These are phyloP conservation scores for Auriculariales sp. DNA, from an alignment of 768 basidiomycete species.

Conservation along the genomic window DNA sequence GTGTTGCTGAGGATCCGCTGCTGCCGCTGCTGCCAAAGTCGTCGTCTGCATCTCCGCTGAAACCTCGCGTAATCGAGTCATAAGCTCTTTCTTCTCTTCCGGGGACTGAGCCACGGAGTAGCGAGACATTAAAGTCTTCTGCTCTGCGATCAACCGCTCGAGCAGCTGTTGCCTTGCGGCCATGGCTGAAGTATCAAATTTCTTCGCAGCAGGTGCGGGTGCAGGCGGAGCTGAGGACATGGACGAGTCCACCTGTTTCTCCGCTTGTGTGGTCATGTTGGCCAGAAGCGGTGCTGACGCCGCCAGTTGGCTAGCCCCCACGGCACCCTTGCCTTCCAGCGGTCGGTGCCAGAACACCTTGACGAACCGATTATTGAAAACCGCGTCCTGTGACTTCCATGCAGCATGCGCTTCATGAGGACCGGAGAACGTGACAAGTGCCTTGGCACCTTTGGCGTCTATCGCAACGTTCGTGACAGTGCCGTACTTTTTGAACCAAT, in stretches of 20 bases:
- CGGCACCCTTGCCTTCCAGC: constrained; percentile 78
- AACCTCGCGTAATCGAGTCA: constrained; percentile 60
- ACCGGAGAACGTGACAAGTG: constrained; percentile 72
- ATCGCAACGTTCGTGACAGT: constrained; percentile 86
- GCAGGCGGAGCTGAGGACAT: constrained; percentile 11
- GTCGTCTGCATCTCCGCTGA: constrained; percentile 61
- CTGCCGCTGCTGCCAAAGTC: constrained; percentile 14
- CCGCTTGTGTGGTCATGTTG: constrained; percentile 29
- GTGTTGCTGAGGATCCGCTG: constrained; percentile 34
- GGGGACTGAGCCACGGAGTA: constrained; percentile 46
- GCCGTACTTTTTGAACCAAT: constrained; percentile 87
- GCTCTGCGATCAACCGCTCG: constrained; percentile 76
- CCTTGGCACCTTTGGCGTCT: constrained; percentile 58
- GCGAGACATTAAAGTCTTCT: constrained; percentile 69
- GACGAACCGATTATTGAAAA: constrained; percentile 88
- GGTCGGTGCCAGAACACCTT: constrained; percentile 94
- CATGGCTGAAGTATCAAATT: constrained; percentile 20
- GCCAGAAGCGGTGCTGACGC: constrained; percentile 68
- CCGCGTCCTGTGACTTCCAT: constrained; percentile 89
- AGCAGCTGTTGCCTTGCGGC: constrained; percentile 63
- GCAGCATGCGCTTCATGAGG: constrained; percentile 78
- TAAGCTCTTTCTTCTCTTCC: constrained; percentile 62
- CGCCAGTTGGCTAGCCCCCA: constrained; percentile 63
- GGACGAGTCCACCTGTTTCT: neutral
- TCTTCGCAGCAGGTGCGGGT: neutral